Evolutionary conservation across 176 grass and related monocot genomes (phyloP).

Genomic region (Hyparrhenia diplandra): DNA sequence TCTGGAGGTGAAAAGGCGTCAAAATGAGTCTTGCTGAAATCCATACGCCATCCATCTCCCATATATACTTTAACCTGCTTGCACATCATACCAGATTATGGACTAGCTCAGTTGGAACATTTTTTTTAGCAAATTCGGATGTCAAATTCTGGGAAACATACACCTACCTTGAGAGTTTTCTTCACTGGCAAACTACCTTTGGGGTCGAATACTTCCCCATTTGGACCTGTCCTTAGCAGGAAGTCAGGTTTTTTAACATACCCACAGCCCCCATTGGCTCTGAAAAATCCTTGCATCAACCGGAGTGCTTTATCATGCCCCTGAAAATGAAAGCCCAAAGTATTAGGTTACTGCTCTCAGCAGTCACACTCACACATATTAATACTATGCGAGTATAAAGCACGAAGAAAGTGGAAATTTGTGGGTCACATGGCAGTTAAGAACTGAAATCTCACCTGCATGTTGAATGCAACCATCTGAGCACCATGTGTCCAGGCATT

Average conservation of each 20-base stretch:
- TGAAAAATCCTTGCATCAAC: slow-evolving; percentile 96
- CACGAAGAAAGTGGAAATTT: neutral
- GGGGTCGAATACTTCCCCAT: slow-evolving; percentile 72
- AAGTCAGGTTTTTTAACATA: slow-evolving; percentile 92
- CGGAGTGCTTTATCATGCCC: slow-evolving; percentile 70
- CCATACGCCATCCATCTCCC: slow-evolving; percentile 90
- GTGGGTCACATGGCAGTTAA: neutral
- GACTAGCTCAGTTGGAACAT: neutral
- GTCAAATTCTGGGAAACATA: neutral
- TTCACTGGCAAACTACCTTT: slow-evolving; percentile 60
- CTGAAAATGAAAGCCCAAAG: slow-evolving; percentile 21
- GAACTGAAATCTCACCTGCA: slow-evolving; percentile 50
- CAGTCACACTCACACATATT: neutral
- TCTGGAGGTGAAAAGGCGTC: slow-evolving; percentile 85
- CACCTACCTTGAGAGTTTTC: slow-evolving; percentile 70
- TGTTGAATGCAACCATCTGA: slow-evolving; percentile 99
- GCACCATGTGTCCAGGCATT: slow-evolving; percentile 84
- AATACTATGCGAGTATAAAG: neutral
- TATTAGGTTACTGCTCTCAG: neutral
- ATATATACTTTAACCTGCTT: slow-evolving; percentile 89
- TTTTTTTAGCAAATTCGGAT: neutral
- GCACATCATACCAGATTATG: neutral
- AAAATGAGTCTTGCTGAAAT: slow-evolving; percentile 96
- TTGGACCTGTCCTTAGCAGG: slow-evolving; percentile 47
- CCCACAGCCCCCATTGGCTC: slow-evolving; percentile 80